Conservation (phyloP, 1,284 basidiomycete genomes). For the Schizophyllum commune region DNA sequence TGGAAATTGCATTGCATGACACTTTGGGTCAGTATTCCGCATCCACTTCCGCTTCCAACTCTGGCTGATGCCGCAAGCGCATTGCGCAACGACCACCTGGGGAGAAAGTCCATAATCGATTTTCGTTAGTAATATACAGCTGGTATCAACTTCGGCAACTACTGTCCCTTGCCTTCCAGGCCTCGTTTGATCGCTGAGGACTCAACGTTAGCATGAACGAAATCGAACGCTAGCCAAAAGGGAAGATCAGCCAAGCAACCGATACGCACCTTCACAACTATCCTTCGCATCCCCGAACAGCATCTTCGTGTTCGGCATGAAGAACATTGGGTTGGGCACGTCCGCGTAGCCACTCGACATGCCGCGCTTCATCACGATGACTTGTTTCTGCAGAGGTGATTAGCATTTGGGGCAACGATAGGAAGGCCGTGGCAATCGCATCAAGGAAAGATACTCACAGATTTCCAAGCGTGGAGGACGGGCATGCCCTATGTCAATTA, state of each 20-base stretch:
- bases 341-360: conserved; percentile 82
- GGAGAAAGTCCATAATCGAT: too few relatives aligned
- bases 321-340: conserved; percentile 86
- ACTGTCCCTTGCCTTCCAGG: not conserved
- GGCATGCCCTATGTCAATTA: conserved; percentile 64
- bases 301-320: conserved; percentile 83
- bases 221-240: not conserved
- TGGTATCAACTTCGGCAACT: not conserved
- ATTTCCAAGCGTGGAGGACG: conserved; percentile 80
- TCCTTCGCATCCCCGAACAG: conserved; percentile 84
- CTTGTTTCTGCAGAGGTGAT: conserved; percentile 57
- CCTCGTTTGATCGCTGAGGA: not conserved
- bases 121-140: not conserved
- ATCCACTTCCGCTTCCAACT: too few relatives aligned
- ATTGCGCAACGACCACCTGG: too few relatives aligned
- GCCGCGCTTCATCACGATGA: conserved; percentile 84
- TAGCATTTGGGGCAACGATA: too few relatives aligned
- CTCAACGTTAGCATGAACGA: not conserved
- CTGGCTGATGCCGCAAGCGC: too few relatives aligned
- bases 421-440: too few relatives aligned
- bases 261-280: conserved; percentile 65
- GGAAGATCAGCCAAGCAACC: not conserved
- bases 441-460: too few relatives aligned
- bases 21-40: too few relatives aligned
- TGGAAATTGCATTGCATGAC: too few relatives aligned